Percentiles rank a stretch among this genome's conserved stretches.
phyloP scores from a whole-genome alignment of 2,329 filamentous ascomycete genomes.

The Anisogramma anomala region DNA sequence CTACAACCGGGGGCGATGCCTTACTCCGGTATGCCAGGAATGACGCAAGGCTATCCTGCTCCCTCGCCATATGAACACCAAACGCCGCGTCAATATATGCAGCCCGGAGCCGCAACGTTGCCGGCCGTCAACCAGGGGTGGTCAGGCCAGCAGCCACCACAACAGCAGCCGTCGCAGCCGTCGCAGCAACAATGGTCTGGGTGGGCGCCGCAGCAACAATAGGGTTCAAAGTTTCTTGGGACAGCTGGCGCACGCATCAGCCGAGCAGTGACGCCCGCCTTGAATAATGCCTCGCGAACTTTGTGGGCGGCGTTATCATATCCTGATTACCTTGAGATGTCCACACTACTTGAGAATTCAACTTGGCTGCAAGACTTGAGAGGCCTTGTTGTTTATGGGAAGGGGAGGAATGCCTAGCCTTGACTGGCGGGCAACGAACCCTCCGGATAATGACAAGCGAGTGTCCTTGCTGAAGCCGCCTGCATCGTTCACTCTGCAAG shows the following conservation, averaged over 20 bases:
- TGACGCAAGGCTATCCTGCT: slow-evolving; percentile 46
- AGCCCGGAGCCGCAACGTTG: slow-evolving; percentile 41
- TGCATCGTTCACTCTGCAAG: not conserved
- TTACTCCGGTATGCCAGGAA: slow-evolving; percentile 51
- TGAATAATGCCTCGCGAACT: not conserved
- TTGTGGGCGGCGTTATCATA: too few relatives aligned
- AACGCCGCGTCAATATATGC: slow-evolving; percentile 56
- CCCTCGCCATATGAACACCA: slow-evolving; percentile 50
- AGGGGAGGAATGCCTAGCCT: too few relatives aligned
- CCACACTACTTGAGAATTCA: too few relatives aligned
- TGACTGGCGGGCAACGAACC: not conserved
- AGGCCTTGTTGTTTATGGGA: too few relatives aligned
- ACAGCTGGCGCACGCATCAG: not conserved
- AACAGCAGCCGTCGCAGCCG: slow-evolving; percentile 46
- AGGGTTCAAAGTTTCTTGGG: not conserved
- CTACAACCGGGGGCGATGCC: slow-evolving; percentile 46
- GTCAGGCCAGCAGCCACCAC: slow-evolving; percentile 50
- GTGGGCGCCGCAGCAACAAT: slow-evolving; percentile 43
- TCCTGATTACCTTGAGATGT: too few relatives aligned
- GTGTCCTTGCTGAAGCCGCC: not conserved
- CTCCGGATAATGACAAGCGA: not conserved
- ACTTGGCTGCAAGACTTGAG: too few relatives aligned
- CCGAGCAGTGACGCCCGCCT: not conserved
- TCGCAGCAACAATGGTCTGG: slow-evolving; percentile 31
- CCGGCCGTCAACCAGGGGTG: slow-evolving; percentile 42